Percentiles rank a stretch among this genome's conserved stretches.
phyloP scores from a whole-genome alignment of 257 asterid genomes.

The Solanum gracilifrons region DNA sequence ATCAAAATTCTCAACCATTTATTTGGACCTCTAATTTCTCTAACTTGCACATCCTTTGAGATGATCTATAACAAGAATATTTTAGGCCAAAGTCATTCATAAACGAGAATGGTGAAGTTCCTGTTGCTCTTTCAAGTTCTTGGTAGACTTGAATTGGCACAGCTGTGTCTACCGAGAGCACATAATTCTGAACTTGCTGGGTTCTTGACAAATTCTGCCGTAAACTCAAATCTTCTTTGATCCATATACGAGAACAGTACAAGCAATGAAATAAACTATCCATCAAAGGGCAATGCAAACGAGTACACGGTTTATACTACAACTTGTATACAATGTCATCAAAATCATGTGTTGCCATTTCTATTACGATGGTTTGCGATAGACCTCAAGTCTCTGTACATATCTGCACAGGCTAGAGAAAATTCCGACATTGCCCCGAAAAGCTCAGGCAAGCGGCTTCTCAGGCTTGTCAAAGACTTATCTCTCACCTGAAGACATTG shows the following conservation, averaged over 20 bases:
- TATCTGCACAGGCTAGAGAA: conserved; percentile 77
- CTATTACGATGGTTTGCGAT: conserved; percentile 24
- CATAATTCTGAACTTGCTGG: background rate
- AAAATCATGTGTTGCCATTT: conserved; percentile 14
- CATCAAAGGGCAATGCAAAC: background rate
- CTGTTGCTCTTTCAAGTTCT: background rate
- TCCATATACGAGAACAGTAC: background rate
- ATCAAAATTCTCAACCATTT: background rate
- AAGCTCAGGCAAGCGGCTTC: conserved; percentile 68
- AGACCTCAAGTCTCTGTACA: conserved; percentile 57
- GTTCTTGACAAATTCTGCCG: background rate
- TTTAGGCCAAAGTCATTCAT: background rate
- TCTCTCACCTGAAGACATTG: conserved; percentile 75
- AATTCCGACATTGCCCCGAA: conserved; percentile 54
- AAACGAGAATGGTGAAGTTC: background rate
- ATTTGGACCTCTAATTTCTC: background rate
- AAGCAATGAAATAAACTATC: background rate
- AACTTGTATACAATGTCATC: background rate
- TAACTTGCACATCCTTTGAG: background rate
- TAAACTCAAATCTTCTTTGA: background rate
- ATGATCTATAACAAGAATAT: background rate
- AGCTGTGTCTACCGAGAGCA: background rate
- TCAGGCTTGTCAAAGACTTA: conserved; percentile 62
- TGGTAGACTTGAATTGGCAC: background rate
- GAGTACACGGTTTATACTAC: background rate